Evolutionary conservation across 2,329 filamentous ascomycete species (phyloP), one percentile per base, ranked within the genome.

Genomic region (Colletotrichum sp.): DNA sequence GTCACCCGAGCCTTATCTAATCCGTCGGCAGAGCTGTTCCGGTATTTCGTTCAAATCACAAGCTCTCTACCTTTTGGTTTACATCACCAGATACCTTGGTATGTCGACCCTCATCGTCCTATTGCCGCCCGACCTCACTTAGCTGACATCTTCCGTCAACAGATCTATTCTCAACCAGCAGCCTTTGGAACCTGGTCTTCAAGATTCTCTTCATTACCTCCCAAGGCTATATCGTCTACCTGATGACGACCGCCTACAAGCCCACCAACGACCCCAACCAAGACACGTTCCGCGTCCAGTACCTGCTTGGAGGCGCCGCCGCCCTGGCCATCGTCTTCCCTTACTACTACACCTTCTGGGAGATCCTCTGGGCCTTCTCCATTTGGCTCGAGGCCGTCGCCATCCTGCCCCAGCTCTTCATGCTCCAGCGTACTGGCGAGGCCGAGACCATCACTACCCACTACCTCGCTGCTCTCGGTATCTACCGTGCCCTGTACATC

Each of bases 21-120:
- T 77, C 36, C 16, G 15, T 34, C 28, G 10, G n/a, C 84, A 98
- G 96, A 98, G 96, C 89, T 98, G 96, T 85, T 94, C 96, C 57
- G 97, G 97, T 81, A 96, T 99, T 86, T 99, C 97, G 18, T 99
- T 99, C 91, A 99, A 99, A 86, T 98, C 96, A 77, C 97, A 99
- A 90, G 95, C 93, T 67, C 91, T 99, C 73, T 99, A 99, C 87
- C 89, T 99, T 80, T 88, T 98, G 60, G 97, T 99, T 81, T 99
- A 99, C 86, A 84, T 98, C 59, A 98, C 96, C 77, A 92, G 97
- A 83, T 99, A 99, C 86, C 91, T 99, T 78, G 94, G 94, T 95
- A 88, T 72, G 85, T 71, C 81, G n/a, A 28, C 26, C 10, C 18
- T 22, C 62, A 5, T 39, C 8, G 30, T 9, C n/a, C 52, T 8